These are phyloP conservation scores for Saraca asoca DNA, from an alignment of 331 rosid genomes.

Conservation along the genomic window DNA sequence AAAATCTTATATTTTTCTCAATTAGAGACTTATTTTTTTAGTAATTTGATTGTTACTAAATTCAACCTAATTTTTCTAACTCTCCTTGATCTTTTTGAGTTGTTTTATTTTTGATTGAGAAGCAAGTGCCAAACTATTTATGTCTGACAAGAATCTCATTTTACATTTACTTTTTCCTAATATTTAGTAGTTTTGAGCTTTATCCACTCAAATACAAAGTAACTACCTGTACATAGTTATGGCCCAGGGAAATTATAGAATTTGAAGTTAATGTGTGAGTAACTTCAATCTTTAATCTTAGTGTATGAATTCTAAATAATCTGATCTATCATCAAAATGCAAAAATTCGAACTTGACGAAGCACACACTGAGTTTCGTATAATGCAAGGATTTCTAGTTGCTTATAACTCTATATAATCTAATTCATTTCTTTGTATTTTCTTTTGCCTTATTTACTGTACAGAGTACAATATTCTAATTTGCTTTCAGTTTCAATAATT, in stretches of 20 bases:
- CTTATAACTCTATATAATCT: too few species aligned
- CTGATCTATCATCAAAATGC: too few species aligned
- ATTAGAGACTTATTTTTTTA: neutral
- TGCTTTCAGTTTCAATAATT: too few species aligned
- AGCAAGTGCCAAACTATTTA: neutral
- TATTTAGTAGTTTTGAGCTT: slow-evolving; percentile 9
- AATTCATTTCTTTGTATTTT: too few species aligned
- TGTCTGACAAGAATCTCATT: neutral
- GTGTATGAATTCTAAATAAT: too few species aligned
- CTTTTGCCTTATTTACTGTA: too few species aligned
- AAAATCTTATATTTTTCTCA: neutral
- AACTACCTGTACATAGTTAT: neutral
- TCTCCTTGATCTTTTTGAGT: neutral
- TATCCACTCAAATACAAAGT: slow-evolving; percentile 5
- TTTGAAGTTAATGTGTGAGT: too few species aligned
- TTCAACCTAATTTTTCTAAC: slow-evolving; percentile 2
- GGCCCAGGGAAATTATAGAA: neutral
- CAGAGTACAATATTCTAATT: too few species aligned
- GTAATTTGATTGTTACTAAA: slow-evolving; percentile 7
- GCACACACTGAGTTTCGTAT: too few species aligned
- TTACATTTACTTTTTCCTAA: neutral
- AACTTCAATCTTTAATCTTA: neutral
- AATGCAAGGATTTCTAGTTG: too few species aligned
- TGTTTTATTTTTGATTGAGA: neutral
- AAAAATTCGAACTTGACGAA: too few species aligned